Base-by-base conservation (phyloP, 495 filamentous ascomycete species). In the Usnea hakonensis region DNA sequence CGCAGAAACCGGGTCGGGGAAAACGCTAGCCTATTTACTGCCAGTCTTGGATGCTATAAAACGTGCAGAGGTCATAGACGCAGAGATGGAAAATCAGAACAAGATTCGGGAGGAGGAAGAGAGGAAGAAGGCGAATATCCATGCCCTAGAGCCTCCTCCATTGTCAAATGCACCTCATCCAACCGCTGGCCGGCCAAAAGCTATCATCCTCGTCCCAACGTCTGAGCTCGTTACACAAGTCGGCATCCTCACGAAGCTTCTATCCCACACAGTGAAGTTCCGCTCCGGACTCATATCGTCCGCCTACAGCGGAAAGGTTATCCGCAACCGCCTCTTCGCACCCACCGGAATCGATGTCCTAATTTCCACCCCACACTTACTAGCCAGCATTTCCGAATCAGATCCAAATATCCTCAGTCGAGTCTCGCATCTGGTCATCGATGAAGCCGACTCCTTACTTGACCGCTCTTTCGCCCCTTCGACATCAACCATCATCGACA, bases 1-100 rank as follows among this genome's bases (percentile, higher is more conserved):
- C 1, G 94, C 95, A 14, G 94, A 98, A 76, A 98, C 94, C 2
- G 94, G 94, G 13, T 97, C 94, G 3, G 94, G 94, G 58, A 98
- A 98, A 75, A 98, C 94, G 2, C 76, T 98, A 64, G 89, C 94
- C 33, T 98, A 98, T 69, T 74, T 96, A 30, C 69, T 96, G 23
- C 95, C 94, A 1, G 75, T 84, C 21, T 75, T 97, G 40, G 83
- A 98, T 76, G 85, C 87, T 26, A 72, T 97, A 63, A 97, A 97
- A 77, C 77, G 81, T 28, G 83, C 83, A 19, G 94, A 97, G 70
- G 76, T 77, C 1, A 72, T 77, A 7, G 88, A 93, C 54, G 72
- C 74, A 13, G 78, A 83, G 33, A 75, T 80, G 3, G 73, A 79
- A 55, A 76, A 81, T 60, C 79, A 79, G 64, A 66, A 74, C 56